Evolutionary conservation across 441 rosid genomes (phyloP).

Genomic region (Mallotus japonicus): DNA sequence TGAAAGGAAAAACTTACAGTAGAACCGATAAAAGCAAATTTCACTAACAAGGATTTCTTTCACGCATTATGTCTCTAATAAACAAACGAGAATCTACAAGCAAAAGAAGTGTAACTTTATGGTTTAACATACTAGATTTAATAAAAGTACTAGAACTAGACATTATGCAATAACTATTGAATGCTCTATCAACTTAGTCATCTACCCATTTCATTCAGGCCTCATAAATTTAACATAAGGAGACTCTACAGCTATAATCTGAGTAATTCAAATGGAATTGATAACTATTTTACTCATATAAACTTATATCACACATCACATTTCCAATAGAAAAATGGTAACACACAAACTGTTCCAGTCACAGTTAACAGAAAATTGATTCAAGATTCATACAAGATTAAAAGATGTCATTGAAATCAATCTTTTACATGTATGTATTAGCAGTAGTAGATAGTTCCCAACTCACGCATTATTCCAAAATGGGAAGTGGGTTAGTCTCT

Average conservation of each 20-base stretch:
- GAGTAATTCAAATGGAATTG: neutral
- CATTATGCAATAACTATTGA: neutral
- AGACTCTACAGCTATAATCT: neutral
- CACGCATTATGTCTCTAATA: slow-evolving; percentile 22
- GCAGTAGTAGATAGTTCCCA: neutral
- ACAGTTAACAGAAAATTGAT: too few relatives aligned
- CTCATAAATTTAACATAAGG: neutral
- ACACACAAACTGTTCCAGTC: neutral
- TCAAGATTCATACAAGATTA: too few relatives aligned
- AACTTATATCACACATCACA: neutral
- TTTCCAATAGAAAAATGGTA: neutral
- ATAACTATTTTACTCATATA: neutral
- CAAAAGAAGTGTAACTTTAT: neutral
- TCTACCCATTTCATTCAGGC: neutral
- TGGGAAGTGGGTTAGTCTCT: slow-evolving; percentile 11
- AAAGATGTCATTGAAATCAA: too few relatives aligned
- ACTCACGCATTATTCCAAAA: neutral
- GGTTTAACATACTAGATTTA: neutral
- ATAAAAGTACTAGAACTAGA: slow-evolving; percentile 1
- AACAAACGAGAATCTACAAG: slow-evolving; percentile 25
- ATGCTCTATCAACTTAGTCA: neutral
- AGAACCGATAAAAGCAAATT: slow-evolving; percentile 31
- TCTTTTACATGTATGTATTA: neutral
- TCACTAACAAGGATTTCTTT: slow-evolving; percentile 21
- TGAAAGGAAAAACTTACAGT: slow-evolving; percentile 25